These are phyloP conservation scores for Ophioceras dolichostomum DNA, from an alignment of 2,329 filamentous ascomycete genomes.

Conservation along the genomic window DNA sequence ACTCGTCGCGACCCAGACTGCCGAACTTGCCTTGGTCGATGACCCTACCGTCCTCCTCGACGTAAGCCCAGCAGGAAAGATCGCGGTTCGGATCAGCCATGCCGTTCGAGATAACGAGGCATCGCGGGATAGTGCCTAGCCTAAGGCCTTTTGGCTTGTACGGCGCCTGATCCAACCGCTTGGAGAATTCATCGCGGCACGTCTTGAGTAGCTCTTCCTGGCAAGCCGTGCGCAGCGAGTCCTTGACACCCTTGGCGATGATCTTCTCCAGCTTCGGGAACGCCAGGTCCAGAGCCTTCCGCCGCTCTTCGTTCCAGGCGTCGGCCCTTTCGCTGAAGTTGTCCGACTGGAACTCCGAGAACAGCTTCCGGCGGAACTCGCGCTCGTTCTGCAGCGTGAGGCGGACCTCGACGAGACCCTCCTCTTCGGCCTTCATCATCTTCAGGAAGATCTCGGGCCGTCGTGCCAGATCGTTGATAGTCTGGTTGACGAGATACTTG, in stretches of 20 bases:
- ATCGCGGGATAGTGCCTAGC: conserved; percentile 75
- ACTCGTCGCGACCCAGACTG: conserved; percentile 62
- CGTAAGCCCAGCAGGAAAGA: conserved; percentile 79
- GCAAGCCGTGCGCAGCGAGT: conserved; percentile 84
- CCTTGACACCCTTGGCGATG: conserved; percentile 87
- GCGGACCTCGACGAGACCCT: conserved; percentile 79
- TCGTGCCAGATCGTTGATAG: conserved; percentile 66
- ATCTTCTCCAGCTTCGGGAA: conserved; percentile 71
- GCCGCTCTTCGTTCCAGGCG: conserved; percentile 83
- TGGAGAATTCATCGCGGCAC: conserved; percentile 79
- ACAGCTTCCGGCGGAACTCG: conserved; percentile 64
- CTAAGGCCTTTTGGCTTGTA: conserved; percentile 92
- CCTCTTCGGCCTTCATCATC: conserved; percentile 95
- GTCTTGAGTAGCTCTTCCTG: conserved; percentile 83
- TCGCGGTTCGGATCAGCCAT: conserved; percentile 62
- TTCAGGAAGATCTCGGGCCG: conserved; percentile 85
- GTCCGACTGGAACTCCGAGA: conserved; percentile 80
- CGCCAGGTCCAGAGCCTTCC: conserved; percentile 72
- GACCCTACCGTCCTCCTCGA: conserved; percentile 84
- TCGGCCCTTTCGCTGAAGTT: conserved; percentile 92
- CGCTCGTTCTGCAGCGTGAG: conserved; percentile 66
- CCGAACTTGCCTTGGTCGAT: conserved; percentile 79
- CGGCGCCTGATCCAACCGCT: conserved; percentile 86
- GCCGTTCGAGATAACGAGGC: conserved; percentile 79
- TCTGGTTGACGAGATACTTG: conserved; percentile 89